Base-by-base conservation (phyloP, 768 basidiomycete species). In the Macrolepiota albuminosa region DNA sequence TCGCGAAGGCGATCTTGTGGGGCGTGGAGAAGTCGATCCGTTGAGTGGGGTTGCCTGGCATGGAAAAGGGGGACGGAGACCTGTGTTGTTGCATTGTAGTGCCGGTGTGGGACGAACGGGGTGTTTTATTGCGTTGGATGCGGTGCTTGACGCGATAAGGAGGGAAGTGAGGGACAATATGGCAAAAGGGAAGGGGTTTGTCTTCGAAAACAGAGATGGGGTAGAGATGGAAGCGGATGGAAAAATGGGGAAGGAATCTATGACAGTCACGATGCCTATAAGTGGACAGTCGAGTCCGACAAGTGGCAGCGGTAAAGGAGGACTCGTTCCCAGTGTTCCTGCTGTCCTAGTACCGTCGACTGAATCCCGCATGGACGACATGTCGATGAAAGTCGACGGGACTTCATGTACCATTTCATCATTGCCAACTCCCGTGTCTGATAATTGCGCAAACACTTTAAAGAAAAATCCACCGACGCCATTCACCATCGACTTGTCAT, bases 71-170 rank as follows among this genome's bases (percentile, higher is more conserved):
- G 70, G 57, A 18, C 56, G 60, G 47, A 73, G 81, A 24, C 91
- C 91, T 0, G 82, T 94, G 33, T 69, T 95, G 50, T 71, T 95
- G 63, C 93, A 95, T 70, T 95, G 95, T 69, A 95, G 93, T 34
- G 96, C 96, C 0, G 96, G 96, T 21, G 94, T 97, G 6, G 96
- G 96, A 0, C 82, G 96, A 45, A 98, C 96, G 0, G 96, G 96
- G 24, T 91, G 90, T 29, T 98, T 93, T 71, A 94, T 98, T 68
- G 86, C 91, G 8, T 84, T 96, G 1, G 92, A 94, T 69, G 87
- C 92, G 8, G 78, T 93, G n/a, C 75, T 95, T 56, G 90, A 93
- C 68, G 88, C 84, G 5, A 74, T 94, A 4, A 75, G 83, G 66
- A 70, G 79, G 54, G 89, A 93, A 72, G 65, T 88, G 67, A 70